Evolutionary conservation across 345 rosid species (phyloP), one percentile per base, ranked within the genome.

Genomic region (Pugionium cornutum): DNA sequence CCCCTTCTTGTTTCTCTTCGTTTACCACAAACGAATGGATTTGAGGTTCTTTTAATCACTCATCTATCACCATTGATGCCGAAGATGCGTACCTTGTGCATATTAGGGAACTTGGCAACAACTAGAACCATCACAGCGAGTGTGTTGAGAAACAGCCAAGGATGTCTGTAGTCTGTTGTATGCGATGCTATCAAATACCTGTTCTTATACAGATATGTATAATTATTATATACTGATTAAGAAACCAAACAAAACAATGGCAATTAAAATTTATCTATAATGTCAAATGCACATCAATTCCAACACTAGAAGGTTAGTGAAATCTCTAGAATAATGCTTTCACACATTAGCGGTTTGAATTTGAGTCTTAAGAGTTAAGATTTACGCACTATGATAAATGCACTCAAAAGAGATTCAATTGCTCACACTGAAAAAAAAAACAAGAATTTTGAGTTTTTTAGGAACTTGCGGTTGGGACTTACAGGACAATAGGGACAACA

Each of bases 1-100:
- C 53, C 25, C 41, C 29, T 6, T 42, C 61, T 39, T 29, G 53
- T 33, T 72, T 44, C 44, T 30, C 34, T 72, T 72, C 60, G 49
- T 48, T 57, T 57, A 30, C 43, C 43, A 3, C 30, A 36, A 53
- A 60, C 34, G 52, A 46, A 59, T 31, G 52, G 52, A 33, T 30
- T 4, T 2, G 64, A 44, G 62, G 8, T 18, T 18, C 0, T 18
- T 18, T 18, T 18, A 18, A 18, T 18, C 18, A 18, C 18, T 18
- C 18, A 18, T 18, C 18, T 31, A 59, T 88, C 97, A 31, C 76
- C 91, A 68, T 94, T 91, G 79, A 95, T 95, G 73, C 99, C 99
- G 59, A 95, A 95, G 73, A 95, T 95, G 52, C 99, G 90, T 44
- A 95, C 99, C 78, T 91, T 91, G 86, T 95, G 99, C 99, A 95